Evolutionary conservation across 169 alveolate genomes (phyloP), one percentile per base, ranked within the genome.

Genomic region (Cystoisospora suis): DNA sequence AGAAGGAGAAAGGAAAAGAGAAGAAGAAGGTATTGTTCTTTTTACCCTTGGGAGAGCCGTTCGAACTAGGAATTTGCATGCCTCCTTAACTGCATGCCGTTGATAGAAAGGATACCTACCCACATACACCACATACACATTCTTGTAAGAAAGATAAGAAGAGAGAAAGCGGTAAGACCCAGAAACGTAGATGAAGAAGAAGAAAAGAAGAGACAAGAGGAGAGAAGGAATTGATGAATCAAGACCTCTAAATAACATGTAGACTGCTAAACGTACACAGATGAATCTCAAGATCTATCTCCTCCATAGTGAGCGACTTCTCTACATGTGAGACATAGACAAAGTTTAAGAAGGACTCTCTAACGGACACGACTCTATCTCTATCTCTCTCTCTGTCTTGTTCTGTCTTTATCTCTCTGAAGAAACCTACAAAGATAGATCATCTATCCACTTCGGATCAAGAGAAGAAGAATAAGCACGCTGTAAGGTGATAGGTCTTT

Each of bases 21-120:
- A 27, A 29, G 80, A 15, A 9, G 29, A 15, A n/a, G 34, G 9
- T 6, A 9, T 6, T 9, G 42, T 61, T 32, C 0, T 3, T 20
- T 46, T 17, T 81, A 81, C 88, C 27, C 88, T 27, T 6, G 88
- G 88, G 29, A 81, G 47, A 1, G 88, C 88, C 1, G 75, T 81
- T 12, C 88, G 45, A 3, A 75, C 88, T 12, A 81, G 36, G 75
- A 81, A 81, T 53, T 81, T 81, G 75, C 58, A 36, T 1, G 70
- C 88, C 23, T 81, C 88, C 49, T 81, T 81, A 34, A 81, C 72
- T 7, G 88, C 0, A 53, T 53, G 40, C 34, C 75, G 75, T 53
- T 81, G 88, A 53, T 81, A 81, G 75, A 81, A 81, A 38, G 88
- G 38, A 44, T 81, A 81, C 56, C 88, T 81, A n/a, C n/a, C n/a